Conservation (phyloP, 2,329 filamentous ascomycete genomes). For the Ophiostoma sp. region DNA sequence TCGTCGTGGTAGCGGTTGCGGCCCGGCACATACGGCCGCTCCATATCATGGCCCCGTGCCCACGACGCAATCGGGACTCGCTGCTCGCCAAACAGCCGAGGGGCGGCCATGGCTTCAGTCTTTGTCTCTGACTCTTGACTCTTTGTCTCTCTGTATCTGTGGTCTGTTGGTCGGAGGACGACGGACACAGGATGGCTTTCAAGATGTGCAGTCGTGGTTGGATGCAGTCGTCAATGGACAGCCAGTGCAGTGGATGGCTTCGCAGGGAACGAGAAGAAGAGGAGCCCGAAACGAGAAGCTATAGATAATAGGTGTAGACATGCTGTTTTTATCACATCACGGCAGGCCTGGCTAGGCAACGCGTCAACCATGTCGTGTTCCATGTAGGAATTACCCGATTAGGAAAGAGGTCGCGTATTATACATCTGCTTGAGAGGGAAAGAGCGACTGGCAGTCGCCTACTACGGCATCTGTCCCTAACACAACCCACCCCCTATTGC, state of each 20-base stretch:
- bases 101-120: background rate
- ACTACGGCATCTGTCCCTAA: too few relatives aligned
- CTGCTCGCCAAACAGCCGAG: slow-evolving; percentile 9
- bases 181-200: background rate
- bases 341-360: background rate
- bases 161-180: background rate
- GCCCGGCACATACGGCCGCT: slow-evolving; percentile 1
- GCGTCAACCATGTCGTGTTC: background rate
- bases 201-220: too few relatives aligned
- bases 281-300: too few relatives aligned
- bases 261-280: too few relatives aligned
- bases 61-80: slow-evolving; percentile 2
- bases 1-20: slow-evolving; percentile 11
- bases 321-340: too few relatives aligned
- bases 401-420: background rate
- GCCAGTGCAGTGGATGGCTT: too few relatives aligned
- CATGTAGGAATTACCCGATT: background rate
- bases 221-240: too few relatives aligned
- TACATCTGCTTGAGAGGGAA: background rate
- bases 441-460: background rate
- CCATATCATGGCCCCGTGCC: background rate
- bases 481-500: too few relatives aligned
- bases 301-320: too few relatives aligned
- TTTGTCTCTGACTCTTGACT: background rate
- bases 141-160: background rate